Percentiles rank a stretch among this genome's conserved stretches.
Conservation (phyloP, 139 green algal species). For the Asterochloris sp. region DNA sequence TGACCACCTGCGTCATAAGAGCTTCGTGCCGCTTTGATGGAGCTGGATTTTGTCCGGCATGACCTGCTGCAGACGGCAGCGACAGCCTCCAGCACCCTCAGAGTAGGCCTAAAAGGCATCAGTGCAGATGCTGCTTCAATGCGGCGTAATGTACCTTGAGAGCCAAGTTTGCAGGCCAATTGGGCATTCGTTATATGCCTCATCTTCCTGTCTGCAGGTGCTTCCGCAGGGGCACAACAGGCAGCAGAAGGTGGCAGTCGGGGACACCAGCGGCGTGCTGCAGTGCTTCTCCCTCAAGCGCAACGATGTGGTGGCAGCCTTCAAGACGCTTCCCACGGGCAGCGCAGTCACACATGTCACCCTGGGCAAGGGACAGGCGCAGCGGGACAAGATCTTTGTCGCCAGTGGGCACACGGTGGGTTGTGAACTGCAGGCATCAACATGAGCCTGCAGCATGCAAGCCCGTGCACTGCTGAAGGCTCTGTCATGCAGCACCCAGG, state of each 20-base stretch:
- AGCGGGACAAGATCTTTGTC: conserved; percentile 66
- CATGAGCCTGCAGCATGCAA: background rate
- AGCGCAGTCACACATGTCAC: conserved; percentile 36
- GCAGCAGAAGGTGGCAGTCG: conserved; percentile 65
- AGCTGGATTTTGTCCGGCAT: no score
- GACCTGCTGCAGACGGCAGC: no score
- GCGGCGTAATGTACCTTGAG: no score
- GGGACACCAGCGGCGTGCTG: conserved; percentile 57
- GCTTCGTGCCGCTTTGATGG: no score
- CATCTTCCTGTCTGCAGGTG: conserved; percentile 29
- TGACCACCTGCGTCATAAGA: no score
- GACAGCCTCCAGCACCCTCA: no score
- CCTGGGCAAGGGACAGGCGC: conserved; percentile 37
- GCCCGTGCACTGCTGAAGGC: background rate
- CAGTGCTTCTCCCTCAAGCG: conserved; percentile 63
- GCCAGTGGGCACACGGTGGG: conserved; percentile 34
- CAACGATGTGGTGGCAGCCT: conserved; percentile 44
- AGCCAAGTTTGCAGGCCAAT: no score
- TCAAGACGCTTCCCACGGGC: conserved; percentile 57
- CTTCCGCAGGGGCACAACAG: conserved; percentile 58
- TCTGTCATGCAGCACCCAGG: no score
- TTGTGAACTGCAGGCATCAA: background rate
- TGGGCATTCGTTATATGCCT: no score
- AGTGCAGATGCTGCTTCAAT: no score
- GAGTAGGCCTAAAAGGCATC: no score